Percentiles rank a stretch among this genome's conserved stretches.
These are phyloP conservation scores for Extremus antarcticus DNA, from an alignment of 495 filamentous ascomycete species.

Conservation along the genomic window DNA sequence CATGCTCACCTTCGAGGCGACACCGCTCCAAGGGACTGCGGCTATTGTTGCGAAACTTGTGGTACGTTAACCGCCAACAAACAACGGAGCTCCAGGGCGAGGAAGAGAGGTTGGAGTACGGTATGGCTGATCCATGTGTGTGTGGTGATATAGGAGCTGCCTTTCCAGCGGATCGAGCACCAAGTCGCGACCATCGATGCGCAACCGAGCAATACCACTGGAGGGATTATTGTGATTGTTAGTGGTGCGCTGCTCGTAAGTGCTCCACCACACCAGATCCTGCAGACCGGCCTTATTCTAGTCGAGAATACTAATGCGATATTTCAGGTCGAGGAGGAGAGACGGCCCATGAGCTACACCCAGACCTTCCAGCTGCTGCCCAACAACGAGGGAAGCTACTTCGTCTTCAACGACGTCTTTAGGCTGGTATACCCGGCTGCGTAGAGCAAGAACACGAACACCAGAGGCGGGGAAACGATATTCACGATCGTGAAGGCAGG, in stretches of 20 bases:
- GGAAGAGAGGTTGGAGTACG: background rate
- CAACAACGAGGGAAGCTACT: conserved; percentile 60
- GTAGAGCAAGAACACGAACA: too few species aligned
- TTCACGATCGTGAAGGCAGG: too few species aligned
- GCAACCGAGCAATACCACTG: conserved; percentile 51
- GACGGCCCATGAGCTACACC: conserved; percentile 70
- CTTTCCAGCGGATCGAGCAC: conserved; percentile 71
- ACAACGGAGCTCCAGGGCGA: background rate
- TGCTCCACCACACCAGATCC: background rate
- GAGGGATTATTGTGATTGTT: conserved; percentile 70
- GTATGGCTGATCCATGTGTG: too few species aligned
- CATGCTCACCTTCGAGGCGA: conserved; percentile 85
- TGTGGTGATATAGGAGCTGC: conserved; percentile 45
- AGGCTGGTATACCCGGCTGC: conserved; percentile 55
- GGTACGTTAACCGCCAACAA: conserved; percentile 38
- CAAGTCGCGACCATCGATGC: conserved; percentile 57
- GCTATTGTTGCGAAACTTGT: conserved; percentile 66
- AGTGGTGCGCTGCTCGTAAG: conserved; percentile 73
- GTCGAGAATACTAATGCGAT: conserved; percentile 20
- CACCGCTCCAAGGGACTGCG: conserved; percentile 43
- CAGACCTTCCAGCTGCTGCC: conserved; percentile 75
- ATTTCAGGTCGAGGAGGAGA: conserved; percentile 72
- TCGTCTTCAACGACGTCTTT: conserved; percentile 88
- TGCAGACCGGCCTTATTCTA: background rate
- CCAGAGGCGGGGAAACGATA: too few species aligned